A percentile compares a stretch with the other conserved stretches of the same genome.
phyloP scores from a whole-genome alignment of 495 filamentous ascomycete species.

The Daldinia caldariorum region DNA sequence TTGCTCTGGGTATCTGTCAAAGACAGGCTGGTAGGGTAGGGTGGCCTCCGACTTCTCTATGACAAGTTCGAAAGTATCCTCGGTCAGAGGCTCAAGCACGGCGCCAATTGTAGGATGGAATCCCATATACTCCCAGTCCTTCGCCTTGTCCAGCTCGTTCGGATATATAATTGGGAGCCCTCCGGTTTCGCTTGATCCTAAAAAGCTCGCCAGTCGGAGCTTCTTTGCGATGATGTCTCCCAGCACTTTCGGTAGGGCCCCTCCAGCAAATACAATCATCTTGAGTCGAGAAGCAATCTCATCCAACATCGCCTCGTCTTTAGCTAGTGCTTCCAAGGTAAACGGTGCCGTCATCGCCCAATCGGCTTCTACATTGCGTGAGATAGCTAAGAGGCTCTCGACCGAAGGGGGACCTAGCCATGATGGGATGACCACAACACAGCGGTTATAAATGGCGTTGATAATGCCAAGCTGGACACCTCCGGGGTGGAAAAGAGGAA shows the following conservation, averaged over 20 bases:
- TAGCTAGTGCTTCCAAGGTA: not conserved
- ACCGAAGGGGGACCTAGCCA: slow-evolving; percentile 1
- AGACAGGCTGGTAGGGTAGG: not conserved
- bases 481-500: not conserved
- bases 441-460: slow-evolving; percentile 2
- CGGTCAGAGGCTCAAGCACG: not conserved
- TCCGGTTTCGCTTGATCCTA: not conserved
- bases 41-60: not conserved
- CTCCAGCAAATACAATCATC: slow-evolving; percentile 5
- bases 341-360: not conserved
- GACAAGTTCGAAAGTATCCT: slow-evolving; percentile 3
- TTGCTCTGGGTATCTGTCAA: not conserved
- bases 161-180: slow-evolving; percentile 1
- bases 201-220: not conserved
- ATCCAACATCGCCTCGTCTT: not conserved
- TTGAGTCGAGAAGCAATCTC: not conserved
- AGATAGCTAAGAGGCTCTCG: not conserved
- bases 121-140: not conserved
- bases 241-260: not conserved
- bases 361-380: not conserved
- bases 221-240: slow-evolving; percentile 1
- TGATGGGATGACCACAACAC: slow-evolving; percentile 1
- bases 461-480: not conserved
- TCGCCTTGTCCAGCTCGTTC: not conserved
- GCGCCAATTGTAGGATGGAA: not conserved